A percentile compares a stretch with the other conserved stretches of the same genome.
phyloP scores from a whole-genome alignment of 2,329 filamentous ascomycete species.

The Purpureocillium takamizusanense region DNA sequence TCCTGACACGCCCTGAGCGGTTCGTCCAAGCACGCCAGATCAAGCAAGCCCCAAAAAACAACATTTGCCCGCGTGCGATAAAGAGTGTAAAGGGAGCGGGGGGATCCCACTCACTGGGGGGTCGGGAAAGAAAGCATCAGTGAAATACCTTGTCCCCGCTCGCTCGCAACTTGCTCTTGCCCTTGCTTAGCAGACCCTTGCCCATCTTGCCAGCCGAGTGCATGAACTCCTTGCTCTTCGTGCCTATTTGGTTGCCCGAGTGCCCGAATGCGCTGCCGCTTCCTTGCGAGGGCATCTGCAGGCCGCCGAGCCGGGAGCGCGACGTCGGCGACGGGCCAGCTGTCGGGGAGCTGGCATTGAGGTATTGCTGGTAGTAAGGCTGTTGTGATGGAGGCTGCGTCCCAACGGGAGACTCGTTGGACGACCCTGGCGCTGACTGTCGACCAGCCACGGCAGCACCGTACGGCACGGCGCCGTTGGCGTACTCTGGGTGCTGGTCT shows the following conservation, averaged over 20 bases:
- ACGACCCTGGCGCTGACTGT: conserved; percentile 8
- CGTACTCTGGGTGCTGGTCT: conserved; percentile 38
- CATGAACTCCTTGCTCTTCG: conserved; percentile 82
- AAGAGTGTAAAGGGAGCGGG: conserved; percentile 8
- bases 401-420: conserved; percentile 12
- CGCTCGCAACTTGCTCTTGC: conserved; percentile 71
- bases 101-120: conserved; percentile 10
- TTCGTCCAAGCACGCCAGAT: conserved; percentile 1
- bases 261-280: conserved; percentile 38
- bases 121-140: conserved; percentile 35
- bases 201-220: conserved; percentile 81
- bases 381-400: conserved; percentile 19
- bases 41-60: not conserved
- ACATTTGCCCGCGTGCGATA: conserved; percentile 6
- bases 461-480: conserved; percentile 24
- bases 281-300: conserved; percentile 28
- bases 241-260: conserved; percentile 58
- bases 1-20: not conserved
- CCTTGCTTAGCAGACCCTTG: conserved; percentile 85
- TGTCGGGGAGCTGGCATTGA: conserved; percentile 32
- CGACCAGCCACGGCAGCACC: conserved; percentile 7
- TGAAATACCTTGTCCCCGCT: conserved; percentile 84
- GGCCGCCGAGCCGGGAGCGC: conserved; percentile 25
- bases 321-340: conserved; percentile 17
- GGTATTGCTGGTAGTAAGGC: conserved; percentile 48